Conservation (phyloP, 2,329 filamentous ascomycete genomes). For the Chalaropsis thielavioides region DNA sequence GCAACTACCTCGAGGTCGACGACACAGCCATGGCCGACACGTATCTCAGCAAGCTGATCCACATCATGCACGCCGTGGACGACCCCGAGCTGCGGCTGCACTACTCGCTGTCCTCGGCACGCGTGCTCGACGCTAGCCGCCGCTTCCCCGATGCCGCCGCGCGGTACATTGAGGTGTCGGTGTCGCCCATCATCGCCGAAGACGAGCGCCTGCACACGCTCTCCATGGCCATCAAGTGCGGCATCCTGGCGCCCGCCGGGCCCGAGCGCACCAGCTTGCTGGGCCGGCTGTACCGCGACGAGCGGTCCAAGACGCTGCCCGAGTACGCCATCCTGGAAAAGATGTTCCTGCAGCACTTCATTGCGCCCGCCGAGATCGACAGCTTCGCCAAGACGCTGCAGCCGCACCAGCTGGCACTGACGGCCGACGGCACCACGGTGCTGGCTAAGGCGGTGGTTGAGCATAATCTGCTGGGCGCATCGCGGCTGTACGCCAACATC, state of each 20-base stretch:
- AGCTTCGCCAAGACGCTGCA: slow-evolving; percentile 69
- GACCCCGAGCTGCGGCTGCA: slow-evolving; percentile 64
- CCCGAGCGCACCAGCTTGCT: slow-evolving; percentile 68
- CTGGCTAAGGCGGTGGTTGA: slow-evolving; percentile 87
- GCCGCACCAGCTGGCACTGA: slow-evolving; percentile 81
- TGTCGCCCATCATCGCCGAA: slow-evolving; percentile 65
- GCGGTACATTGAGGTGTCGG: slow-evolving; percentile 77
- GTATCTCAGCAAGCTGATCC: slow-evolving; percentile 91
- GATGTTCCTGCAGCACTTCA: slow-evolving; percentile 83
- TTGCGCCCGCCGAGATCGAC: slow-evolving; percentile 68
- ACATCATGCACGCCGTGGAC: slow-evolving; percentile 65
- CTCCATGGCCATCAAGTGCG: slow-evolving; percentile 77
- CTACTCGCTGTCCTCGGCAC: slow-evolving; percentile 82
- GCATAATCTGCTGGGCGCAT: slow-evolving; percentile 83
- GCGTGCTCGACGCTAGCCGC: slow-evolving; percentile 81
- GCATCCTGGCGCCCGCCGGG: slow-evolving; percentile 80
- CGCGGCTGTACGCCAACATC: slow-evolving; percentile 65
- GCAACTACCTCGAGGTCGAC: slow-evolving; percentile 87
- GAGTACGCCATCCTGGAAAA: slow-evolving; percentile 89
- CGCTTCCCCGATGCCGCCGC: slow-evolving; percentile 78
- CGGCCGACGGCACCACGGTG: slow-evolving; percentile 81
- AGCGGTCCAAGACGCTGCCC: slow-evolving; percentile 57
- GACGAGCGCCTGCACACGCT: slow-evolving; percentile 75
- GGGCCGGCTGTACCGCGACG: slow-evolving; percentile 83
- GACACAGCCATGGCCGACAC: slow-evolving; percentile 73